These are phyloP conservation scores for Apostasia shenzhenica DNA, from an alignment of 106 monocot species.

Conservation along the genomic window DNA sequence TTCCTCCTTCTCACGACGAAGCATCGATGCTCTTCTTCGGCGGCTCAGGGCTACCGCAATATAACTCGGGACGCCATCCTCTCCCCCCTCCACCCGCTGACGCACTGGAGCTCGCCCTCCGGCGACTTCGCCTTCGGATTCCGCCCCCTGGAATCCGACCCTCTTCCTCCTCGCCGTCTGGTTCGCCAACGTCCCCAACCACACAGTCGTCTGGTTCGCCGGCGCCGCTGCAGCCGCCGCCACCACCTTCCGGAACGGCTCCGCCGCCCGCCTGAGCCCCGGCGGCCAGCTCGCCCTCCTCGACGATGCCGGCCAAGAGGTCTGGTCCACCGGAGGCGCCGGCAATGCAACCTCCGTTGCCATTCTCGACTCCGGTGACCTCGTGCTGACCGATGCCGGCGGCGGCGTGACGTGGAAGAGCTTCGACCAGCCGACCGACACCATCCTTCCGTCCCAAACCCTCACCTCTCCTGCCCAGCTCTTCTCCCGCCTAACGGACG, in stretches of 20 bases:
- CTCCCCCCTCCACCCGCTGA: constrained; percentile 3
- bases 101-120: constrained; percentile 30
- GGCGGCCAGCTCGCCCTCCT: constrained; percentile 14
- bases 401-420: constrained; percentile 4
- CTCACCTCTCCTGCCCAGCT: background rate
- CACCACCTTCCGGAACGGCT: constrained; percentile 9
- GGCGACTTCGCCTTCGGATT: constrained; percentile 60
- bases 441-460: constrained; percentile 16
- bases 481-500: constrained; percentile 1
- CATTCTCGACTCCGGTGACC: constrained; percentile 39
- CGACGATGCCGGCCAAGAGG: background rate
- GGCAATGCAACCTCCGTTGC: constrained; percentile 1
- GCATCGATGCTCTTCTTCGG: too few relatives aligned
- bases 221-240: too few relatives aligned
- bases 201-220: constrained; percentile 23
- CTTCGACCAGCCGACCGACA: constrained; percentile 15
- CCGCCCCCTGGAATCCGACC: constrained; percentile 5
- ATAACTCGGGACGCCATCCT: constrained; percentile 25
- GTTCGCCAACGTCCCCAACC: constrained; percentile 22
- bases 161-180: constrained; percentile 40
- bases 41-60: background rate
- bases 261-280: background rate
- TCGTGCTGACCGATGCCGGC: constrained; percentile 11
- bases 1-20: too few relatives aligned
- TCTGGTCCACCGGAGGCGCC: constrained; percentile 2